Conservation (phyloP, 495 filamentous ascomycete genomes). For the Penicillium robsamsonii region DNA sequence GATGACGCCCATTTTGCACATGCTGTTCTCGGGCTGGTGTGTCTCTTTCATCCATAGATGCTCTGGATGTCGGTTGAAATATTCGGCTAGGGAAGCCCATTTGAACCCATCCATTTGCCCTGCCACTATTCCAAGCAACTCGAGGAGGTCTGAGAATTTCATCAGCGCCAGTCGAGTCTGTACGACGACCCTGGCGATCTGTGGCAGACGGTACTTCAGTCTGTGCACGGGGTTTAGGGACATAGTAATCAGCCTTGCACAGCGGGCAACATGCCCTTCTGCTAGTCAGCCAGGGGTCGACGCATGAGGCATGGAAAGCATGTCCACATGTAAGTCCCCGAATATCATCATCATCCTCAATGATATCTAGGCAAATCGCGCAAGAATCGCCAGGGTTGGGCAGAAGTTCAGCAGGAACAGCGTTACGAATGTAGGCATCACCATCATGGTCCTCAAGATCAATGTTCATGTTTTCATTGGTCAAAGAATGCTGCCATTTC, state of each 20-base stretch:
- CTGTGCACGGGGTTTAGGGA: constrained; percentile 70
- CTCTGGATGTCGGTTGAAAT: constrained; percentile 12
- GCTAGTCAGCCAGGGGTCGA: constrained; percentile 95
- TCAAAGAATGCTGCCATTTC: constrained; percentile 22
- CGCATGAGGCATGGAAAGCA: constrained; percentile 90
- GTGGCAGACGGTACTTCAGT: constrained; percentile 13
- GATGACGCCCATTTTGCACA: not conserved
- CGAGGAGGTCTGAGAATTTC: constrained; percentile 21
- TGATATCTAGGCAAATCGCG: constrained; percentile 90
- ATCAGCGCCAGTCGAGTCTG: constrained; percentile 11
- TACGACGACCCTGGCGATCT: constrained; percentile 22
- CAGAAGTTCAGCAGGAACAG: constrained; percentile 77
- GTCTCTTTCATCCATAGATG: not conserved
- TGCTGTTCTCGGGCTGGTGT: not conserved
- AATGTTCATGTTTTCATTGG: constrained; percentile 11
- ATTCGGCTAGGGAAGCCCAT: constrained; percentile 19
- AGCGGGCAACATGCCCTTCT: constrained; percentile 93
- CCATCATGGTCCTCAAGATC: constrained; percentile 66
- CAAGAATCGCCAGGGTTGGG: constrained; percentile 90
- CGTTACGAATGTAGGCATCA: constrained; percentile 81
- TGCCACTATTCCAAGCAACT: constrained; percentile 16
- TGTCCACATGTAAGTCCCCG: constrained; percentile 92
- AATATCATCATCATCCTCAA: constrained; percentile 95
- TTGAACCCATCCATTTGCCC: constrained; percentile 13
- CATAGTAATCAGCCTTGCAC: constrained; percentile 96